Evolutionary conservation across 768 basidiomycete species (phyloP).

Genomic region (Punctularia strigosozonata): DNA sequence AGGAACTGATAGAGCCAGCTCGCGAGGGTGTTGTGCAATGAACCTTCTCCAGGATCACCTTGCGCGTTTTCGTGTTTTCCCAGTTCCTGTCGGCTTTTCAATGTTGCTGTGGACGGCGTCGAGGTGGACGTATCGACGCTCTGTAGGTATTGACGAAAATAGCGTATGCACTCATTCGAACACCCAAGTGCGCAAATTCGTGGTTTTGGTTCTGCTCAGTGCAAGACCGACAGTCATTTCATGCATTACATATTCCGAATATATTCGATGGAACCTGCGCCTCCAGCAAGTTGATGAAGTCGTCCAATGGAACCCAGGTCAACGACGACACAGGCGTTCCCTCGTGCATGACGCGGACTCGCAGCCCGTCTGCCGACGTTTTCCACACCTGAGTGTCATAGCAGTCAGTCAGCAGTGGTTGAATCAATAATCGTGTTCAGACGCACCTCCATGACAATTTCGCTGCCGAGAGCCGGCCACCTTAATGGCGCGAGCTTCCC

Average conservation of each 20-base stretch:
- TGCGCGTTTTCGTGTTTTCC: too few species aligned
- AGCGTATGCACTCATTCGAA: too few species aligned
- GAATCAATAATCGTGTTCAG: background rate
- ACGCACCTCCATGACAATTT: constrained; percentile 33
- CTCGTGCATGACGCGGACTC: constrained; percentile 33
- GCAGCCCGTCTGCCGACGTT: constrained; percentile 10
- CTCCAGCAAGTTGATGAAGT: constrained; percentile 22
- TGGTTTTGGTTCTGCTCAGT: too few species aligned
- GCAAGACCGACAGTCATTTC: too few species aligned
- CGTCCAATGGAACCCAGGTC: constrained; percentile 23
- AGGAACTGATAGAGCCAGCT: too few species aligned
- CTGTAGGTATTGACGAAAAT: too few species aligned
- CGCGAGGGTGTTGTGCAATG: too few species aligned
- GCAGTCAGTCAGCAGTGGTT: background rate
- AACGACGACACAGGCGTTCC: constrained; percentile 25
- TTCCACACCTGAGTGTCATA: constrained; percentile 27
- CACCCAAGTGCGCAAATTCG: too few species aligned
- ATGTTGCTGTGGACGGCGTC: too few species aligned
- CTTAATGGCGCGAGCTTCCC: constrained; percentile 20
- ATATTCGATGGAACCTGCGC: constrained; percentile 23
- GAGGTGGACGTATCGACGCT: too few species aligned
- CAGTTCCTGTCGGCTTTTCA: too few species aligned
- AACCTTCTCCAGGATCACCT: too few species aligned
- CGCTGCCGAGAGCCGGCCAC: constrained; percentile 37
- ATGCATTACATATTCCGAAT: constrained; percentile 12